A percentile compares a stretch with the other conserved stretches of the same genome.
phyloP scores from a whole-genome alignment of 352 stramenopile species.

The Phytopythium kandeliae region DNA sequence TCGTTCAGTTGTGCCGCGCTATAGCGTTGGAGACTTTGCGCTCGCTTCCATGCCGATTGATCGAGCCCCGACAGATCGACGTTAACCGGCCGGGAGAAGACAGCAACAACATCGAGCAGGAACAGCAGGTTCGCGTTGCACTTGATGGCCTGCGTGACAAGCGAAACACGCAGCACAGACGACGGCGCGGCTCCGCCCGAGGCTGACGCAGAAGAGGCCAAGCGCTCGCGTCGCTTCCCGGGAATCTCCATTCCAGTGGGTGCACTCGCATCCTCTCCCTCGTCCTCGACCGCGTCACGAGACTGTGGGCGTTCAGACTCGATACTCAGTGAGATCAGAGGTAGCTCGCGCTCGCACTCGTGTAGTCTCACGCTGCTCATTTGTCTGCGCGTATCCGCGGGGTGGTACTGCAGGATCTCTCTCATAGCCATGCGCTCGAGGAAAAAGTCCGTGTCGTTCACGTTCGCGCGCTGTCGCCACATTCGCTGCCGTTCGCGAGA shows the following conservation, averaged over 20 bases:
- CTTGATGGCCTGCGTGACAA: slow-evolving; percentile 79
- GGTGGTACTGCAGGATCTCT: slow-evolving; percentile 63
- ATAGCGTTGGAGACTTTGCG: slow-evolving; percentile 71
- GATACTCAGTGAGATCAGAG: slow-evolving; percentile 60
- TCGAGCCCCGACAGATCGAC: slow-evolving; percentile 74
- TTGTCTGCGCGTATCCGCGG: slow-evolving; percentile 40
- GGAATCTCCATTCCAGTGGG: not conserved
- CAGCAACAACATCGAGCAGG: slow-evolving; percentile 52
- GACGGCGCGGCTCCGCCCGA: slow-evolving; percentile 8
- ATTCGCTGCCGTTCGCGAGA: slow-evolving; percentile 8
- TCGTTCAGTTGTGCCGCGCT: slow-evolving; percentile 70
- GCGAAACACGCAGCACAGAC: slow-evolving; percentile 41
- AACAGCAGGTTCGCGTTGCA: slow-evolving; percentile 76
- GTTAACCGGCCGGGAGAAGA: slow-evolving; percentile 68
- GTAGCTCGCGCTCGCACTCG: slow-evolving; percentile 60
- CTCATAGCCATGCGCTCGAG: slow-evolving; percentile 74
- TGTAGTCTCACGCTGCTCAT: slow-evolving; percentile 74
- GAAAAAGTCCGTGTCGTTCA: slow-evolving; percentile 38
- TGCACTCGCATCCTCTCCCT: slow-evolving; percentile 8
- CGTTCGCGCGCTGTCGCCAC: slow-evolving; percentile 2
- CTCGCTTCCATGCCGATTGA: slow-evolving; percentile 64
- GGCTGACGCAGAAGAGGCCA: not conserved
- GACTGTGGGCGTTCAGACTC: slow-evolving; percentile 31
- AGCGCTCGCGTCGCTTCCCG: not conserved
- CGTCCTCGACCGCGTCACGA: slow-evolving; percentile 8